Base-by-base conservation (phyloP, 345 rosid genomes). In the Lepidium africanum region DNA sequence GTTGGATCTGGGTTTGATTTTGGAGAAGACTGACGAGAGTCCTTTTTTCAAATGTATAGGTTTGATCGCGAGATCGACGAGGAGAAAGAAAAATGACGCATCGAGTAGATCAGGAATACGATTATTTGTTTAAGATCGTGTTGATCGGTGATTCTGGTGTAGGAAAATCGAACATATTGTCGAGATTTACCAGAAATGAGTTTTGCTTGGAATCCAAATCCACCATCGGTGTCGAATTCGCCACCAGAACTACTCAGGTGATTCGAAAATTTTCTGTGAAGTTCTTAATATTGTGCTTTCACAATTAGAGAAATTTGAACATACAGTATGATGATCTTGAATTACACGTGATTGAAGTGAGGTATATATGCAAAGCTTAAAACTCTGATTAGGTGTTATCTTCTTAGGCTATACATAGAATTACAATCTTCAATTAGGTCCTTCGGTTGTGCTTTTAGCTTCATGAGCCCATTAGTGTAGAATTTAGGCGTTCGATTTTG, bases 61-160 rank as follows among this genome's bases (percentile, higher is more conserved):
- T 60, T 67, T 67, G 63, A 68, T 74, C 47, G 35, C 6, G 59
- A 78, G 78, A 75, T 76, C 60, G 72, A 51, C 30, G 51, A 76
- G 54, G 75, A 56, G 70, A 42, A 39, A 16, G 11, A 48, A 21
- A 57, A 63, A 87, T 85, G 93, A 81, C 81, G 50, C 54, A 75
- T 76, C 72, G 86, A 63, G 82, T 79, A 37, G 86, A 85, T 85
- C 85, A 82, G 45, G 93, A 85, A 65, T 85, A 85, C 67, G 90
- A 87, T 65, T 83, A 83, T 51, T 78, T 87, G 57, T 87, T 83
- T 76, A 87, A 87, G 93, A 87, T 87, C 81, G 93, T 85, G 40
- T 39, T 87, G 81, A 85, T 87, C 39, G 93, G 93, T 37, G 93
- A 87, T 73, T 82, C 93, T 9, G 90, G 93, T 53, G 93, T 85